Evolutionary conservation across 768 basidiomycete genomes (phyloP), one percentile per base, ranked within the genome.

Genomic region (Termitomyces sp.): DNA sequence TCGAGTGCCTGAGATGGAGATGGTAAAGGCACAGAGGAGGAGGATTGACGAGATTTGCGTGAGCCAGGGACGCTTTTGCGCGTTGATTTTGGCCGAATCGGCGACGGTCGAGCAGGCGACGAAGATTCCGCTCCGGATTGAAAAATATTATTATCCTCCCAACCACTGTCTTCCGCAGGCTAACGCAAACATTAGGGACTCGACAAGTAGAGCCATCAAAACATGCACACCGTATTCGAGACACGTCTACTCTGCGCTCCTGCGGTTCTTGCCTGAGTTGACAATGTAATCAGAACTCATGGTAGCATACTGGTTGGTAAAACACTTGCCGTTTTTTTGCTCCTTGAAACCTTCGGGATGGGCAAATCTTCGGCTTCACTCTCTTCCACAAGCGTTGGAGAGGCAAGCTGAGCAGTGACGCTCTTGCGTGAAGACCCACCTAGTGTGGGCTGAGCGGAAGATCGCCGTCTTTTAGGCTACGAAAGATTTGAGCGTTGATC

Each of bases 41-140:
- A 77, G 3, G 88, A 88, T 68, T 87, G 86, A 49, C 87, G 84
- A 29, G 82, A 77, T 65, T 81, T 86, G 44, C 76, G 80, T 5
- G 75, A 65, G 7, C 58, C 62, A 58, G 51, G 44, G 24, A 63
- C 58, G 66, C 74, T 78, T 60, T 80, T 73, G 57, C 77, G 66
- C 46, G 75, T 65, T 63, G 70, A 61, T 70, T 78, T 77, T 54
- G 75, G 63, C 62, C 76, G 72, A 58, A 72, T 58, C 46, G 85
- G 87, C 5, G 85, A 81, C 36, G 87, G 84, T 18, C 85, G 86
- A 10, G 68, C 70, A 34, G 91, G 90, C 15, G 90, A 92, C 7
- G 90, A 90, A n/a, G 87, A 88, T 64, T 93, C 91, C 5, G 87
- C 87, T n/a, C 90, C 91, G 9, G 90, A 92, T 66, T 94, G 91